Evolutionary conservation across 2,329 filamentous ascomycete species (phyloP).

Genomic region (Fusarium sp.): DNA sequence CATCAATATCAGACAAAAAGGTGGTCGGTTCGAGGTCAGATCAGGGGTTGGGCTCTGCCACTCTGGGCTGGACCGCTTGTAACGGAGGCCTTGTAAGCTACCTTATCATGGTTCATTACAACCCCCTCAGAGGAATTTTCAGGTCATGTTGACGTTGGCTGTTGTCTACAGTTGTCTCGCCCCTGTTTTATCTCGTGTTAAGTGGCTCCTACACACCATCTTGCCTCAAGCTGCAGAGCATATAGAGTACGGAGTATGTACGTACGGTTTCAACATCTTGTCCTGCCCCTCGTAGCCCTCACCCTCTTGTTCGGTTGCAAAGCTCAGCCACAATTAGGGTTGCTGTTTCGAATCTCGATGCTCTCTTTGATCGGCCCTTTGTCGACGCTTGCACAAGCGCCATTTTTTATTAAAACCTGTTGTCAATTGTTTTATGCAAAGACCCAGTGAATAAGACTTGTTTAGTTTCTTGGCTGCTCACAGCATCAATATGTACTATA

Average conservation of each 20-base stretch:
- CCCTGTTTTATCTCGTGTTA: constrained; percentile 46
- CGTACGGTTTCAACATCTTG: constrained; percentile 2
- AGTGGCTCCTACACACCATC: constrained; percentile 47
- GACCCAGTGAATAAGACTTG: constrained; percentile 7
- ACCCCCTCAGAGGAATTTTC: constrained; percentile 10
- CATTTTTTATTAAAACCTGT: constrained; percentile 15
- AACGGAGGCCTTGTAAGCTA: constrained; percentile 9
- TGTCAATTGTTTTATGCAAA: constrained; percentile 4
- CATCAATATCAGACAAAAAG: background rate
- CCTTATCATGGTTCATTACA: constrained; percentile 6
- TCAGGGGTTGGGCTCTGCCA: constrained; percentile 14
- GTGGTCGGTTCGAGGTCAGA: constrained; percentile 9
- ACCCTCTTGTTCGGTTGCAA: background rate
- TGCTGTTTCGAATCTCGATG: constrained; percentile 31
- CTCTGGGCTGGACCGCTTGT: too few species aligned
- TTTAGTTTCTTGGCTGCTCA: constrained; percentile 24
- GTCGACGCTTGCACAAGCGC: constrained; percentile 23
- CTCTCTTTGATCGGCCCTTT: constrained; percentile 30
- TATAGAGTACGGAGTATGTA: too few species aligned
- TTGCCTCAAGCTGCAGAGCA: constrained; percentile 5
- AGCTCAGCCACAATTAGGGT: constrained; percentile 34
- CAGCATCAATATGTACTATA: background rate
- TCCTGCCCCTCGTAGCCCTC: background rate
- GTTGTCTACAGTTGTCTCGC: constrained; percentile 15
- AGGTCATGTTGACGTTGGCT: constrained; percentile 34